Evolutionary conservation across 1,284 basidiomycete species (phyloP), one percentile per base, ranked within the genome.

Genomic region (Malassezia psittaci): DNA sequence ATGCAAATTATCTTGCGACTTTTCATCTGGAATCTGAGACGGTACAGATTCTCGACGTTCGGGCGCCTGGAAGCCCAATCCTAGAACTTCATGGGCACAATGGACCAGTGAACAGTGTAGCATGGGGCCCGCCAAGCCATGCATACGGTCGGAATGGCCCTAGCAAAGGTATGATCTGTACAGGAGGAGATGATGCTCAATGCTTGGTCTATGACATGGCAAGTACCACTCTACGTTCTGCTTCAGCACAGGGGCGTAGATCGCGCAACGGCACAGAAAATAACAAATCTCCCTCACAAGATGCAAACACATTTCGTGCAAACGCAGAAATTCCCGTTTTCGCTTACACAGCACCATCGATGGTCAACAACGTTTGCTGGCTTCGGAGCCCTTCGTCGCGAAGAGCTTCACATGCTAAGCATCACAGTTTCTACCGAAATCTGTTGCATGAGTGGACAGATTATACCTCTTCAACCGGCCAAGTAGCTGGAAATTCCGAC

Each of bases 361-460:
- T 69, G 67, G 69, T 74, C 52, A 74, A 74, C 60, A 74, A 74
- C 35, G 69, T 72, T 8, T 59, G 66, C 5, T 74, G 72, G 72
- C 58, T 73, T 10, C 54, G 71, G 2, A 64, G 63, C 10, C 57
- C 56, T 55, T 58, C 19, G 45, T 54, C 24, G 54, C 60, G 21
- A 53, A 62, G 35, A 51, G 45, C n/a, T 51, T 59, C 36, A 49
- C 61, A 24, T 56, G 52, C 12, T 62, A 65, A 18, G 59, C 57
- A n/a, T 54, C 55, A 56, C 24, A 59, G 54, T 29, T 50, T 58
- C 37, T 60, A 59, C 56, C 61, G 62, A 36, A 68, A 62, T 35
- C 59, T 72, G 8, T 64, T 72, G 38, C 68, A 67, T 52, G 71
- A 72, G 36, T 72, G 69, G 71, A 72, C 69, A 44, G 71, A 74